A percentile compares a stretch with the other conserved stretches of the same genome.
Conservation (phyloP, 2,329 filamentous ascomycete genomes). For the Botryotinia globosa region DNA sequence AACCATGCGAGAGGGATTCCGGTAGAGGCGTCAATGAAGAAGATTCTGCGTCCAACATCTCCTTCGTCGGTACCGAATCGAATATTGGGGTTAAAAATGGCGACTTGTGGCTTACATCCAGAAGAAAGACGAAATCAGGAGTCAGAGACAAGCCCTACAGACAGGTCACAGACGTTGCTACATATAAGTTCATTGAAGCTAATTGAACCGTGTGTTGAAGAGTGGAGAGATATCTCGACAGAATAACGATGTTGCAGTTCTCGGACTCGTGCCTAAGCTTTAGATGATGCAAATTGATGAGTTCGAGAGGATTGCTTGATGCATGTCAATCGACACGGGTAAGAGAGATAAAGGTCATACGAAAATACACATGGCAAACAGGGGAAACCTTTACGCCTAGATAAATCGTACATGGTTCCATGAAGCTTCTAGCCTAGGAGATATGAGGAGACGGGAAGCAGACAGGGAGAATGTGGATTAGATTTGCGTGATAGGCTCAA, state of each 20-base stretch:
- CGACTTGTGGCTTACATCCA: background rate
- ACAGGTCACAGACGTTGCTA: background rate
- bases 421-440: constrained; percentile 5
- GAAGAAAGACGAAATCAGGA: background rate
- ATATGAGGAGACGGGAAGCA: background rate
- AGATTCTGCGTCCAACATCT: constrained; percentile 26
- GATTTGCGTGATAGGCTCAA: background rate
- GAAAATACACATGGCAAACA: constrained; percentile 11
- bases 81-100: background rate
- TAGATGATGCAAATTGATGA: background rate
- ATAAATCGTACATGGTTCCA: constrained; percentile 8
- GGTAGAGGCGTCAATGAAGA: constrained; percentile 34
- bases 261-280: background rate
- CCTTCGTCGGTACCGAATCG: background rate
- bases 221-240: constrained; percentile 7
- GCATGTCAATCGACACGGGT: background rate
- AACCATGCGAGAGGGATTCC: constrained; percentile 38
- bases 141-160: background rate
- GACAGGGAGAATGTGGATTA: background rate
- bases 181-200: constrained; percentile 9
- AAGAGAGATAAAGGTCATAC: background rate
- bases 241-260: background rate
- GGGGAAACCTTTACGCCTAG: background rate
- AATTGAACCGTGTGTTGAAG: background rate
- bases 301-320: background rate